Evolutionary conservation across 805 yeast genomes (phyloP).

Genomic region (Candida nemodendra): DNA sequence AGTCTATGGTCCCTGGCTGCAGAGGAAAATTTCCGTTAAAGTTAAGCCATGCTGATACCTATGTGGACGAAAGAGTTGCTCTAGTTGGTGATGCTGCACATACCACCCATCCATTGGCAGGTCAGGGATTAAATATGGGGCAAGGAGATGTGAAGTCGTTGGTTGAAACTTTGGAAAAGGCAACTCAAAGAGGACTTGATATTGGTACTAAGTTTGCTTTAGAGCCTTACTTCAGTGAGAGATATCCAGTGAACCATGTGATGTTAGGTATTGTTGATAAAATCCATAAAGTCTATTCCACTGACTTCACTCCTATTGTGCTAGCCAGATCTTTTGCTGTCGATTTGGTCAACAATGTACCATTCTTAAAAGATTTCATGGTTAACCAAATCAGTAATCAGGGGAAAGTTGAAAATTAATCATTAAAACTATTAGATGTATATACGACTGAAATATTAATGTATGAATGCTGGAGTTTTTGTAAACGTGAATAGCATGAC

Average conservation of each 20-base stretch:
- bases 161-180: slow-evolving; percentile 65
- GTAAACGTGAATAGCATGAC: too few species aligned
- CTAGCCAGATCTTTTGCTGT: slow-evolving; percentile 74
- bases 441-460: too few species aligned
- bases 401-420: slow-evolving; percentile 2
- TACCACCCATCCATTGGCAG: slow-evolving; percentile 95
- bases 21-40: slow-evolving; percentile 88
- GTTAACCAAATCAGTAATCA: slow-evolving; percentile 45
- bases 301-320: slow-evolving; percentile 72
- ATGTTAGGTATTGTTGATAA: slow-evolving; percentile 89
- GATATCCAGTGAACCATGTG: slow-evolving; percentile 77
- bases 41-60: slow-evolving; percentile 86
- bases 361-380: slow-evolving; percentile 67
- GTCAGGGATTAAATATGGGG: slow-evolving; percentile 98
- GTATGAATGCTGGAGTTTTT: neutral
- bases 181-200: slow-evolving; percentile 77
- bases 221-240: slow-evolving; percentile 83
- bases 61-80: slow-evolving; percentile 81
- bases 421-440: too few species aligned
- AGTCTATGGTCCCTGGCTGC: slow-evolving; percentile 55
- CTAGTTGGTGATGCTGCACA: slow-evolving; percentile 99
- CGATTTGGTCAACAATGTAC: slow-evolving; percentile 60
- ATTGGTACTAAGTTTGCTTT: slow-evolving; percentile 78
- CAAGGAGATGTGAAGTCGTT: slow-evolving; percentile 84
- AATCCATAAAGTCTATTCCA: slow-evolving; percentile 80